These are phyloP conservation scores for Penstemon davidsonii DNA, from an alignment of 257 asterid species.

Conservation along the genomic window DNA sequence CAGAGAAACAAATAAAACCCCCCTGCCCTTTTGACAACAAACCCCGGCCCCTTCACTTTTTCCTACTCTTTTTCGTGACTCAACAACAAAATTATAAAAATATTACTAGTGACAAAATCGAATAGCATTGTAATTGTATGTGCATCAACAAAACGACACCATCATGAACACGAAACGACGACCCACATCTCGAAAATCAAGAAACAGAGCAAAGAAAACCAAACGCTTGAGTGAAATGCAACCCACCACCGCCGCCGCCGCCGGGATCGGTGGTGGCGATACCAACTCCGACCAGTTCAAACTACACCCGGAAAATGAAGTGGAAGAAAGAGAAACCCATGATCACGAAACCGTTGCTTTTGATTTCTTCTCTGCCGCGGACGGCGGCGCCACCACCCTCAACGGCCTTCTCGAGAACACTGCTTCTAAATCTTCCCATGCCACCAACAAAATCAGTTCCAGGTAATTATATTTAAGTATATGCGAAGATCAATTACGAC, in stretches of 20 bases:
- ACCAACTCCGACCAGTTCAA: conserved; percentile 38
- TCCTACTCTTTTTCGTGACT: conserved; percentile 22
- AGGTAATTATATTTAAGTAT: conserved; percentile 24
- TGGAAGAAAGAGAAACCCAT: conserved; percentile 46
- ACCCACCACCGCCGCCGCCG: neutral
- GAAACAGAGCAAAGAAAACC: conserved; percentile 40
- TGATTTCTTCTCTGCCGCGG: conserved; percentile 59
- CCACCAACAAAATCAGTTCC: conserved; percentile 34
- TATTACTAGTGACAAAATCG: neutral
- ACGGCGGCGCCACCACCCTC: conserved; percentile 64
- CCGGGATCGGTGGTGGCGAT: neutral
- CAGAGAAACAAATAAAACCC: neutral
- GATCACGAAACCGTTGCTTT: conserved; percentile 72
- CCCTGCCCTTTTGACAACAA: neutral
- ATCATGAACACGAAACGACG: conserved; percentile 43
- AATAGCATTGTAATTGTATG: neutral
- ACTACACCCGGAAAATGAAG: conserved; percentile 45
- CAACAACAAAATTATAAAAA: too few relatives aligned
- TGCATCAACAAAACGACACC: conserved; percentile 20
- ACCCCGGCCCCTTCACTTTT: conserved; percentile 16
- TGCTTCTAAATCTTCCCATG: conserved; percentile 41
- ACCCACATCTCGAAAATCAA: conserved; percentile 30
- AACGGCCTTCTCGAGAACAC: conserved; percentile 57
- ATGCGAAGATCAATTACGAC: too few relatives aligned
- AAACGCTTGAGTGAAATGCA: conserved; percentile 20